phyloP scores from a whole-genome alignment of 768 basidiomycete genomes.

The Hebeloma cylindrosporum region DNA sequence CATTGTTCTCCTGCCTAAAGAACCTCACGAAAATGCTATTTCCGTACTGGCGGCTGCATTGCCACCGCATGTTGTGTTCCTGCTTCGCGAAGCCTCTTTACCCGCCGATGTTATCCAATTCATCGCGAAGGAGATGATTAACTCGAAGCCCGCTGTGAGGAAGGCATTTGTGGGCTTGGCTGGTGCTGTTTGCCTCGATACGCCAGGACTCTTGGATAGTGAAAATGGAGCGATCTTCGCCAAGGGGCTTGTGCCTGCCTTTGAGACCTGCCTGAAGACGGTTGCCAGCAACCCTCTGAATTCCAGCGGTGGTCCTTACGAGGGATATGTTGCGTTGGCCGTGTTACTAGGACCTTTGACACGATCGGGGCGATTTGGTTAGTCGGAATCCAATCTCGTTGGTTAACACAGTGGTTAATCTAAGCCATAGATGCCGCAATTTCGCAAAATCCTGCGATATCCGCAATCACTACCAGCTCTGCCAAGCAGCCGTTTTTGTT shows the following conservation, averaged over 20 bases:
- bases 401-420: slow-evolving; percentile 7
- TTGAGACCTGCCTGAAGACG: slow-evolving; percentile 72
- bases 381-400: slow-evolving; percentile 16
- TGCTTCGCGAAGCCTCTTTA: slow-evolving; percentile 47
- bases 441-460: slow-evolving; percentile 47
- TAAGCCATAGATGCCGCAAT: slow-evolving; percentile 40
- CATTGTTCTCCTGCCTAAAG: slow-evolving; percentile 57
- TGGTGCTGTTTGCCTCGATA: slow-evolving; percentile 57
- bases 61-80: slow-evolving; percentile 54
- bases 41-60: slow-evolving; percentile 55
- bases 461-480: slow-evolving; percentile 44
- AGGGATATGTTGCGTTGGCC: slow-evolving; percentile 79
- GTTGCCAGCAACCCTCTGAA: slow-evolving; percentile 61
- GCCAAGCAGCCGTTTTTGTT: slow-evolving; percentile 84
- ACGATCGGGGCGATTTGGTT: slow-evolving; percentile 54
- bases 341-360: slow-evolving; percentile 63
- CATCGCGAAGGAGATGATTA: slow-evolving; percentile 72
- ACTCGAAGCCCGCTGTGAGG: slow-evolving; percentile 57
- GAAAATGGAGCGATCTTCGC: slow-evolving; percentile 52
- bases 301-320: slow-evolving; percentile 65
- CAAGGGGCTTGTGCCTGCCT: slow-evolving; percentile 50
- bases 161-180: slow-evolving; percentile 63
- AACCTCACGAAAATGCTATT: slow-evolving; percentile 70
- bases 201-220: slow-evolving; percentile 37
- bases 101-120: slow-evolving; percentile 44